Evolutionary conservation across 2,329 filamentous ascomycete genomes (phyloP).

Genomic region (Microdochium nivale): DNA sequence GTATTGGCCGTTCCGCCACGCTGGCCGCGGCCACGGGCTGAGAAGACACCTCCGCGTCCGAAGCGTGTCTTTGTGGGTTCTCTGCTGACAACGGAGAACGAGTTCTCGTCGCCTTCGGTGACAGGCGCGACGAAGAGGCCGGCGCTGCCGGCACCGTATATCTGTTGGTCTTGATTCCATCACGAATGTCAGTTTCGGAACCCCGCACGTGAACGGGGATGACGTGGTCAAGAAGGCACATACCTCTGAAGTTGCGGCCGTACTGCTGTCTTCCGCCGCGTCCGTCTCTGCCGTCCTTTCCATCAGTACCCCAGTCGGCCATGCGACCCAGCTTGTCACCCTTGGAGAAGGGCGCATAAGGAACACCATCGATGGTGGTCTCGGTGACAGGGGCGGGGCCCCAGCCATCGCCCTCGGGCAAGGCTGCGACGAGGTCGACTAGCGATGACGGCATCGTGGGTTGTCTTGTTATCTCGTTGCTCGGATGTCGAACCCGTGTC

Average conservation of each 20-base stretch:
- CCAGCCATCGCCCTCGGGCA: conserved; percentile 75
- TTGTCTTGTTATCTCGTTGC: neutral
- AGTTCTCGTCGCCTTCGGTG: conserved; percentile 82
- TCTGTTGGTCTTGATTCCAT: conserved; percentile 74
- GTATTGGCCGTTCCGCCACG: conserved; percentile 60
- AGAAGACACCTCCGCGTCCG: conserved; percentile 77
- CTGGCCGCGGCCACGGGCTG: conserved; percentile 74
- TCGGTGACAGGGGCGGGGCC: conserved; percentile 75
- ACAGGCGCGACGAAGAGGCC: conserved; percentile 84
- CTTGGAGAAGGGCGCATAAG: conserved; percentile 97
- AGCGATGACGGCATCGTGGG: conserved; percentile 23
- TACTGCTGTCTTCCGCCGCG: conserved; percentile 78
- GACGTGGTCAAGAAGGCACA: conserved; percentile 7
- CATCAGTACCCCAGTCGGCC: conserved; percentile 94
- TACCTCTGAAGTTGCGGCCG: conserved; percentile 88
- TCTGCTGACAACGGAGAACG: conserved; percentile 96
- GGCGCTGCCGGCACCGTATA: conserved; percentile 84
- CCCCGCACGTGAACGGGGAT: neutral
- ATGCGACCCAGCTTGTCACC: conserved; percentile 97
- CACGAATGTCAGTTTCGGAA: neutral
- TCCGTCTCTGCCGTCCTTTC: conserved; percentile 69
- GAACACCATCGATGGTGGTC: conserved; percentile 87
- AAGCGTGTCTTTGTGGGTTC: conserved; percentile 81
- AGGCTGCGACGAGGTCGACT: conserved; percentile 57
- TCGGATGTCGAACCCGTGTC: neutral